Base-by-base conservation (phyloP, 2,329 filamentous ascomycete genomes). In the Didymosphaeria variabile region DNA sequence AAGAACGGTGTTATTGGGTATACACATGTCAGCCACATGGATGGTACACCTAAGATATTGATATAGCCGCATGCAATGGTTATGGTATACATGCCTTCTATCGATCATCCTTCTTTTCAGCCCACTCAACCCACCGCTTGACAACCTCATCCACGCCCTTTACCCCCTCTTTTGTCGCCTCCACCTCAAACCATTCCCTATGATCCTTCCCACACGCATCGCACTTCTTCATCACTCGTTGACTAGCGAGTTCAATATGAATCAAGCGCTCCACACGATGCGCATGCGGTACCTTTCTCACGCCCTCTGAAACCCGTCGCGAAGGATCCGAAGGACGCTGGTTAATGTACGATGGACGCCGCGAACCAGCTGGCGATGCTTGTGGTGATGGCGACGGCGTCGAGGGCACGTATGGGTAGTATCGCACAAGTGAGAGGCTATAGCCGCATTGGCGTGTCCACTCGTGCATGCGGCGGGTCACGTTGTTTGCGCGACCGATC, bases 371-470 rank as follows among this genome's bases (percentile, higher is more conserved):
- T 59, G 78, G 51, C 69, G 76, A 69, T 0, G 62, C 66, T 66
- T 74, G 50, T 64, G 76, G 70, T 8, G 72, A 71, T 0, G 73
- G 67, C 0, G 72, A 70, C 0, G 69, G 64, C 0, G 66, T 69
- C 1, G 69, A 69, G 10, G 73, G 63, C 1, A 91, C 80, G 76
- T 98, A 94, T 0, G 95, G 95, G 73, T 99, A 99, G 79, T 91
- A 98, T 7, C 95, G 89, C 54, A 98, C 88, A 57, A 99, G 86
- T 26, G 92, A 93, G 31, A 97, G 84, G 64, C 93, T 88, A 75
- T 97, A 93, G 0, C 92, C 93, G 77, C 95, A 99, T 80, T 99
- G 95, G 29, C 91, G 88, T 55, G 90, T 90, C 95, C 95, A 98
- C 79, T 98, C 91, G 72, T 94, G 93, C 81, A 99, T 86, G 15